These are phyloP conservation scores for Calonectria pauciramosa DNA, from an alignment of 2,329 filamentous ascomycete genomes.

Conservation along the genomic window DNA sequence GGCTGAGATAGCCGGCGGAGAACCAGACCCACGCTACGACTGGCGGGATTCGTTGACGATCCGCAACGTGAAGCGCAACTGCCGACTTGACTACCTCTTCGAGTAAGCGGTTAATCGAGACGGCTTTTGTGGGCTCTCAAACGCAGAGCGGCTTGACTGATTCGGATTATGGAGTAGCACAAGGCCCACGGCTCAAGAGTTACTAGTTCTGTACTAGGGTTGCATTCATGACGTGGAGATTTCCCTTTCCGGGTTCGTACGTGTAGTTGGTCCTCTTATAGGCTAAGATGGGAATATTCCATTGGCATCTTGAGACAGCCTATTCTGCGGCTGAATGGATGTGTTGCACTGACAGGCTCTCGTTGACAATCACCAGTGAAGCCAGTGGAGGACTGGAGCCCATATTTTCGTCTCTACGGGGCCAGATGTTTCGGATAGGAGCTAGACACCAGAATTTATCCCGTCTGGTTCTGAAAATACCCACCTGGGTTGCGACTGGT, in stretches of 20 bases:
- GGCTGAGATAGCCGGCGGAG: slow-evolving; percentile 30
- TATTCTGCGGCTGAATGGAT: neutral
- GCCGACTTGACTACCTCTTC: slow-evolving; percentile 12
- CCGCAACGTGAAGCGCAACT: slow-evolving; percentile 13
- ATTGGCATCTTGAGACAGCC: neutral
- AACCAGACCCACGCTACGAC: slow-evolving; percentile 13
- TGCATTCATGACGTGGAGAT: slow-evolving; percentile 3
- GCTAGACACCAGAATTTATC: neutral
- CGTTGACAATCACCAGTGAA: neutral
- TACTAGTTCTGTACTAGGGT: neutral
- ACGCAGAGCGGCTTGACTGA: neutral
- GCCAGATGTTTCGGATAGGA: neutral
- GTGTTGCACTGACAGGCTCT: neutral
- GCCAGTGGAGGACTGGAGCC: neutral
- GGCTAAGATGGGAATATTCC: neutral
- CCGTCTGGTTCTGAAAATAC: slow-evolving; percentile 3
- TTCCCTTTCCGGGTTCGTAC: neutral
- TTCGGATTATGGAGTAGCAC: neutral
- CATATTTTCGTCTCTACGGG: neutral
- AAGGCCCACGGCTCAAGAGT: neutral
- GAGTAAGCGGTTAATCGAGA: neutral
- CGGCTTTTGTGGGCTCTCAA: neutral
- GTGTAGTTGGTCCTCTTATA: neutral
- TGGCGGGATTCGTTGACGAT: slow-evolving; percentile 23
- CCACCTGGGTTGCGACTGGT: neutral